Conservation (phyloP, 371 early-diverging fungal genomes). For the Mortierella sp. region DNA sequence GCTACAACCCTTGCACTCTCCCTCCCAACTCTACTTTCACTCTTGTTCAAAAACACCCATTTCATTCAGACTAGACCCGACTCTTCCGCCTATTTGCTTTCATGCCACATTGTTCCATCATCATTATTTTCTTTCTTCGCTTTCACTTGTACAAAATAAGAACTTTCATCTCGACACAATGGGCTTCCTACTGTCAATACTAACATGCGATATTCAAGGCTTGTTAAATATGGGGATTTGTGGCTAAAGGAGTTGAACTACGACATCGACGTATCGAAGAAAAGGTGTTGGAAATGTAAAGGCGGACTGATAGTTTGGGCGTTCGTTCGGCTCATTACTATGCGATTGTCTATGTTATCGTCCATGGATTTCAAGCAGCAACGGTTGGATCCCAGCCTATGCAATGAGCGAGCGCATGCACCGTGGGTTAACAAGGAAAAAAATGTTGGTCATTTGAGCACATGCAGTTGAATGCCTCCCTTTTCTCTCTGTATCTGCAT, state of each 20-base stretch:
- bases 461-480: not conserved
- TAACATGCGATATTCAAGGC: not conserved
- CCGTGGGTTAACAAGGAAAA: not conserved
- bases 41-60: not conserved
- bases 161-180: not conserved
- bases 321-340: not conserved
- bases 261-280: not conserved
- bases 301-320: not conserved
- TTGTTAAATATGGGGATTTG: not conserved
- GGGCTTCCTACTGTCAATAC: not conserved
- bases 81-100: not conserved
- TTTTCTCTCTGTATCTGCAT: not conserved
- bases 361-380: conserved; percentile 14
- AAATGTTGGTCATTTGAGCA: not conserved
- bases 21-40: not conserved
- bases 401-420: not conserved
- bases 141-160: conserved; percentile 10
- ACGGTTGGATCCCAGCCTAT: conserved; percentile 33
- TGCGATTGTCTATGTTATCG: not conserved
- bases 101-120: not conserved
- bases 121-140: not conserved
- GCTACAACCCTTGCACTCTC: not conserved
- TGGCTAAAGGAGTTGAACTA: not conserved
- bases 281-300: not conserved
- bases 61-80: not conserved